A percentile compares a stretch with the other conserved stretches of the same genome.
Evolutionary conservation across 1,139 yeast species (phyloP).

Genomic region (Yamadazyma aaseri): DNA sequence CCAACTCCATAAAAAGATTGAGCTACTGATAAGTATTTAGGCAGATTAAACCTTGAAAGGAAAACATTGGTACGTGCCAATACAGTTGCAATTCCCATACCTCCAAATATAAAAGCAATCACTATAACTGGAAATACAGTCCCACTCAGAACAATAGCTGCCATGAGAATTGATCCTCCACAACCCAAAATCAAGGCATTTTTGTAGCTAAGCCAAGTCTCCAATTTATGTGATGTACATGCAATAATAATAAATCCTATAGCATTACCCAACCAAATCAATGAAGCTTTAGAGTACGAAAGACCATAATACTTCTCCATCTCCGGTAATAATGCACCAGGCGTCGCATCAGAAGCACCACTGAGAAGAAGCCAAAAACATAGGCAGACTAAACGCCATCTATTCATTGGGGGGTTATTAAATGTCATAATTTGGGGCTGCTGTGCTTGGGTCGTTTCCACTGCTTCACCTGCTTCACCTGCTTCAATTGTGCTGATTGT

Average conservation of each 20-base stretch:
- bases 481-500: conserved; percentile 1
- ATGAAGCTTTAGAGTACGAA: conserved; percentile 39
- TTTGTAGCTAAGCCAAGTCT: conserved; percentile 39
- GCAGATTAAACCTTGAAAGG: conserved; percentile 47
- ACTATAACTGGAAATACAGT: conserved; percentile 41
- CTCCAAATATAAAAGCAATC: conserved; percentile 57
- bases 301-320: conserved; percentile 37
- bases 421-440: conserved; percentile 4
- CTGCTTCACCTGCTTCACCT: too few species aligned
- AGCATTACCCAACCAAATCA: conserved; percentile 46
- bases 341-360: conserved; percentile 46
- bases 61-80: conserved; percentile 59
- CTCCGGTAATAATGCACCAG: conserved; percentile 47
- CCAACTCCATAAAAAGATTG: conserved; percentile 67
- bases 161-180: conserved; percentile 32
- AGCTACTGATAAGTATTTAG: conserved; percentile 48
- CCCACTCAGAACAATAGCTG: conserved; percentile 37
- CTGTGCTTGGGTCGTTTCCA: conserved; percentile 1
- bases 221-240: conserved; percentile 35
- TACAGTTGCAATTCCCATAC: conserved; percentile 55
- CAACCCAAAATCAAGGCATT: conserved; percentile 38
- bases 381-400: conserved; percentile 39
- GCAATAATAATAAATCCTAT: conserved; percentile 43
- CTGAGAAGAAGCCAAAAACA: conserved; percentile 38
- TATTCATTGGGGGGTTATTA: conserved; percentile 26